Evolutionary conservation across 371 early-diverging fungal species (phyloP), one percentile per base, ranked within the genome.

Genomic region (Conidiobolus coronatus): DNA sequence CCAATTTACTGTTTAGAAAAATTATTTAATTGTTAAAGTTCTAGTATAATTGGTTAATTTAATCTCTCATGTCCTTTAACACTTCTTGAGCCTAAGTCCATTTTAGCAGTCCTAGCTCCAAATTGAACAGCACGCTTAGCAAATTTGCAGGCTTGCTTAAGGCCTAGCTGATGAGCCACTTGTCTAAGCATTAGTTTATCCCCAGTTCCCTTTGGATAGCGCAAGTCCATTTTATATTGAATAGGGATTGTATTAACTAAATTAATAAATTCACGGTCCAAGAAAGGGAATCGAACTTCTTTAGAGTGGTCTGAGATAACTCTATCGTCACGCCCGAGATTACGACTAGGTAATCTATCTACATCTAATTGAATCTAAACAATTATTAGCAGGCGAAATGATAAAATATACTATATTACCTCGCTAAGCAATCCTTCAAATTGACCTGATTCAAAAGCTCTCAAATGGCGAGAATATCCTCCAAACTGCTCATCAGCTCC

Each of bases 61-160:
- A 29, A 29, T 29, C 29, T 29, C 29, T 45, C 15, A 37, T 35
- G 38, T n/a, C 46, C 46, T 20, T 45, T 45, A 11, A 35, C 14
- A 15, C 33, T n/a, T 24, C 20, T 20, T 2, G n/a, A n/a, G 2
- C 38, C 38, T 5, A 19, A 15, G 6, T 66, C 70, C 91, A 93
- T 90, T 60, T 86, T 89, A 12, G 92, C 91, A 0, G 88, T 87
- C 34, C 85, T 68, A 1, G 92, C 86, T 1, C 96, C 96, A 70
- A 95, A 95, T 57, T 95, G 96, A 40, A 95, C 84, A 0, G 96
- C 96, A 14, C 92, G 70, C 52, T 95, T 95, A 71, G 70, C 70
- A 39, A 71, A 66, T 0, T 56, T 56, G 42, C 72, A 67, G 1
- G 73, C 67, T n/a, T 64, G 47, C 0, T 42, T 36, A 18, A 71